Base-by-base conservation (phyloP, 345 rosid species). In the Aquilaria sinensis region DNA sequence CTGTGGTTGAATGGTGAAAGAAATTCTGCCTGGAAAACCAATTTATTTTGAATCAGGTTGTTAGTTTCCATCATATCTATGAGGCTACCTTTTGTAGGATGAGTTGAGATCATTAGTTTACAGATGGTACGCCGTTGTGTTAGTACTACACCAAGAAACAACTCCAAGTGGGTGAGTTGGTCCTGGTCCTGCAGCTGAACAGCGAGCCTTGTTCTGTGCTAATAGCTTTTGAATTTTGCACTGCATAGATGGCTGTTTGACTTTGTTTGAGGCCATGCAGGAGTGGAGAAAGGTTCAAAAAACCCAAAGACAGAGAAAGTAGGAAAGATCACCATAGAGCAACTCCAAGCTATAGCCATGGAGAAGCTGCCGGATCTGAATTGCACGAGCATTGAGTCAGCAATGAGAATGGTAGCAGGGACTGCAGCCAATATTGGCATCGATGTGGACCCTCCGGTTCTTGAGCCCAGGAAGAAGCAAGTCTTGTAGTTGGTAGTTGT, bases 391-490 rank as follows among this genome's bases (percentile, higher is more conserved):
- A 67, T 92, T 57, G 98, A 89, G 68, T 86, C 98, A 4, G 98
- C 96, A 7, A 89, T 85, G 95, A 85, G 96, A 77, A 77, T 86
- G 60, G 88, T 89, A 68, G 98, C 98, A 2, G 96, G 98, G 32
- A 92, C 98, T 10, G 95, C 98, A 14, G 92, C 90, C 61, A 92
- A 89, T 61, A 92, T 92, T 96, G 98, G 96, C 53, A 87, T 89
- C 29, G 87, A 89, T 46, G 60, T 89, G 2, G 96, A 92, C 61
- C 98, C 98, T 43, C 96, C 96, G 5, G 66, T 92, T 84, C 98
- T 92, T 62, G 87, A 83, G 72, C 82, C 83, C 63, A 92, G 82
- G 63, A 65, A 71, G 84, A 85, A 88, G 77, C 80, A 70, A 65
- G 59, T 75, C 29, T 15, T 81, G 64, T 81, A 62, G 71, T 33